A percentile compares a stretch with the other conserved stretches of the same genome.
These are phyloP conservation scores for Candida awuae DNA, from an alignment of 805 yeast genomes.

Conservation along the genomic window DNA sequence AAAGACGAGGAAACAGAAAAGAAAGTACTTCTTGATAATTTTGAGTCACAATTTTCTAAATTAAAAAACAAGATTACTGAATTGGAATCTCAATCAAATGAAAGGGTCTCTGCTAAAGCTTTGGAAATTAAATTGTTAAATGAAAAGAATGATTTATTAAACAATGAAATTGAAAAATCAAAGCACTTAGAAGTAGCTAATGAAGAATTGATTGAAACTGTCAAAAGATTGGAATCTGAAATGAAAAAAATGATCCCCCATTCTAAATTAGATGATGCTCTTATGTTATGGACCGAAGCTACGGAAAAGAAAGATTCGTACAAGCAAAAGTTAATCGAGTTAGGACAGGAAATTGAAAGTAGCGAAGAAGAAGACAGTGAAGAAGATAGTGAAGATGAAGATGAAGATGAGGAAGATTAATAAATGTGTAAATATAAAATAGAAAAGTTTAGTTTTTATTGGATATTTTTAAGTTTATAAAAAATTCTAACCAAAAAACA, in stretches of 20 bases:
- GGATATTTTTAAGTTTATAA: too few species aligned
- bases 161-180: background rate
- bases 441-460: too few species aligned
- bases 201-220: background rate
- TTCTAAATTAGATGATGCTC: conserved; percentile 11
- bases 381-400: conserved; percentile 7
- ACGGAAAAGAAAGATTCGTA: conserved; percentile 12
- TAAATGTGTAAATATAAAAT: background rate
- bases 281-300: conserved; percentile 12
- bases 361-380: conserved; percentile 8
- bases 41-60: too few species aligned
- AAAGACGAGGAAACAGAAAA: too few species aligned
- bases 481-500: too few species aligned
- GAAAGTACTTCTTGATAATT: too few species aligned
- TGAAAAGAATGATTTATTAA: background rate
- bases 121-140: background rate
- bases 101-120: too few species aligned
- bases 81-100: too few species aligned
- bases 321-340: conserved; percentile 3
- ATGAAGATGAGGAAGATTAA: background rate
- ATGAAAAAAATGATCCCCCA: conserved; percentile 7
- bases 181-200: too few species aligned
- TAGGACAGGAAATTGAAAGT: conserved; percentile 8
- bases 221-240: conserved; percentile 4
- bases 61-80: background rate